phyloP scores from a whole-genome alignment of 1,284 basidiomycete species.

The Puccinia brachypodii region DNA sequence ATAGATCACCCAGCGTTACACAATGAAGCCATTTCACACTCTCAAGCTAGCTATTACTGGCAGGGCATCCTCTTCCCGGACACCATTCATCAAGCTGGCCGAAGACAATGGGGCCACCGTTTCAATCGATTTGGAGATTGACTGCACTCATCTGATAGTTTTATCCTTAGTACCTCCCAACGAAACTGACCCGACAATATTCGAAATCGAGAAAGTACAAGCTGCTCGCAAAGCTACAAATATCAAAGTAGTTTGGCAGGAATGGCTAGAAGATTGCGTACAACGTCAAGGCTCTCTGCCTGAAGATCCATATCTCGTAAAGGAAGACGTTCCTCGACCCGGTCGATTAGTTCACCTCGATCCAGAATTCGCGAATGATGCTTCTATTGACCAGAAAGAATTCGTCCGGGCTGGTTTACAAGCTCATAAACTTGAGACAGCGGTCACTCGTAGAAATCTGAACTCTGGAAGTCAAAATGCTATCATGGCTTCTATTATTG shows the following conservation, averaged over 20 bases:
- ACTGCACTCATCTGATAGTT: slow-evolving; percentile 45
- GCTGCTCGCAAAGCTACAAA: slow-evolving; percentile 27
- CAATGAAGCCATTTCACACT: slow-evolving; percentile 40
- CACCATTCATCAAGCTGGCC: slow-evolving; percentile 37
- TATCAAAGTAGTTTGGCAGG: slow-evolving; percentile 47
- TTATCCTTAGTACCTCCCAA: slow-evolving; percentile 25
- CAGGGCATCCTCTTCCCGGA: slow-evolving; percentile 22
- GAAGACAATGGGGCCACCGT: slow-evolving; percentile 43
- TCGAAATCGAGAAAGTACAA: slow-evolving; percentile 40
- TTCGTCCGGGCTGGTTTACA: not conserved
- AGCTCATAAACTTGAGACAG: slow-evolving; percentile 3
- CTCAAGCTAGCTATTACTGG: slow-evolving; percentile 42
- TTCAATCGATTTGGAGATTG: slow-evolving; percentile 21
- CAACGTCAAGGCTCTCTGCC: slow-evolving; percentile 37
- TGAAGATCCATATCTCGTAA: slow-evolving; percentile 30
- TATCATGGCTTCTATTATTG: slow-evolving; percentile 44
- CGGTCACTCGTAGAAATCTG: not conserved
- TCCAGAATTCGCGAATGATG: slow-evolving; percentile 1
- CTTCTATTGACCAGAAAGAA: not conserved
- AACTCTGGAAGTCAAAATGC: slow-evolving; percentile 26
- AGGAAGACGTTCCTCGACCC: slow-evolving; percentile 33
- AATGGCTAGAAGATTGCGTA: slow-evolving; percentile 41
- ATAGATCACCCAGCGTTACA: slow-evolving; percentile 35
- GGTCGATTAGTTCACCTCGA: slow-evolving; percentile 18
- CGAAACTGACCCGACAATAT: slow-evolving; percentile 25